A percentile compares a stretch with the other conserved stretches of the same genome.
Evolutionary conservation across 2,329 filamentous ascomycete species (phyloP).

Genomic region (Cryphonectria naterciae): DNA sequence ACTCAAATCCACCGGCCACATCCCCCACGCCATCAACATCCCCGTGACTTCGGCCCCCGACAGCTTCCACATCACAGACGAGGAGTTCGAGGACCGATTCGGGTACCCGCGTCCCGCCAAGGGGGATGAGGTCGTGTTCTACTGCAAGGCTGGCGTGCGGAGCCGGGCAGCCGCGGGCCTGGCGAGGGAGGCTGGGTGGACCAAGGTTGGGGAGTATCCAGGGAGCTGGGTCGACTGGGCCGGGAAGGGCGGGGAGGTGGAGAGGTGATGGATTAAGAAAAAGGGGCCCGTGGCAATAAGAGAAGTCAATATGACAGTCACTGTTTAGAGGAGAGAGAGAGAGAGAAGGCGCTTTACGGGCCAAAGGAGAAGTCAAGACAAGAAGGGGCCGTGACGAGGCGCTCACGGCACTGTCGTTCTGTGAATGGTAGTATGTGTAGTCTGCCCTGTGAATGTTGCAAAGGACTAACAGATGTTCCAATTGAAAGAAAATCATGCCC

Average conservation of each 20-base stretch:
- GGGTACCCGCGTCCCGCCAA: conserved; percentile 71
- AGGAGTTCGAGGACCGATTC: conserved; percentile 83
- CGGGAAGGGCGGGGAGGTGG: conserved; percentile 67
- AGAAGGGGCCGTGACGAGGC: background rate
- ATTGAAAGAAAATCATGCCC: background rate
- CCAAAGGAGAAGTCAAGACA: background rate
- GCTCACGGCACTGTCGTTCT: background rate
- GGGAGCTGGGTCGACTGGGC: conserved; percentile 86
- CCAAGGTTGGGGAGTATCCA: conserved; percentile 70
- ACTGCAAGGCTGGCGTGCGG: conserved; percentile 90
- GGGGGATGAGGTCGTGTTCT: conserved; percentile 73
- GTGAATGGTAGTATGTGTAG: background rate
- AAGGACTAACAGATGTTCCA: background rate
- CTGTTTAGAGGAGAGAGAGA: too few species aligned
- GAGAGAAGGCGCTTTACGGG: background rate
- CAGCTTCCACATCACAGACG: conserved; percentile 72
- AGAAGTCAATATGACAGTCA: background rate
- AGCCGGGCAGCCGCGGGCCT: conserved; percentile 76
- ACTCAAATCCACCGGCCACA: conserved; percentile 65
- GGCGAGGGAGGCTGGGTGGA: conserved; percentile 77
- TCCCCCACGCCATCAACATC: conserved; percentile 82
- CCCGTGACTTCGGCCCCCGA: conserved; percentile 79
- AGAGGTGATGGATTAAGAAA: conserved; percentile 43
- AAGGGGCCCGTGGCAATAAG: background rate
- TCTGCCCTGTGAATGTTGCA: background rate